Evolutionary conservation across 768 basidiomycete genomes (phyloP).

Genomic region (Albatrellus ellisii): DNA sequence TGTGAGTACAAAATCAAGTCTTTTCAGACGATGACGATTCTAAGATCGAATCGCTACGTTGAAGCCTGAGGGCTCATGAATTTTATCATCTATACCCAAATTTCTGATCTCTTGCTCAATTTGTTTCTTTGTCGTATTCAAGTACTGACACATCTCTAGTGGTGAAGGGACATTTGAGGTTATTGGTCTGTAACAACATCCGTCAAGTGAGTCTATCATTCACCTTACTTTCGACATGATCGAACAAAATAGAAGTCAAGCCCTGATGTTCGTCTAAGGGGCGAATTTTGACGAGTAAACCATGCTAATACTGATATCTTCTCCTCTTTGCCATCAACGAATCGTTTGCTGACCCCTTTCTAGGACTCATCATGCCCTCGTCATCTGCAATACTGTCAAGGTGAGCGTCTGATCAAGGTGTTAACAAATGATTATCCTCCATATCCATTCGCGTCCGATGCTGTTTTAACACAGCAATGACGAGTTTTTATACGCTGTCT

Average conservation of each 20-base stretch:
- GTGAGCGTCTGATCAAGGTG: neutral
- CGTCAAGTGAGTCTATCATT: constrained; percentile 15
- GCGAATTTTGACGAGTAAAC: constrained; percentile 57
- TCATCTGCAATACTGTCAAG: neutral
- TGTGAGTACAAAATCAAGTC: constrained; percentile 22
- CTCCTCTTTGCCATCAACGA: constrained; percentile 14
- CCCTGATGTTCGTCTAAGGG: constrained; percentile 71
- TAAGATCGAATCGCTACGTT: constrained; percentile 76
- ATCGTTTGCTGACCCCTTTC: constrained; percentile 33
- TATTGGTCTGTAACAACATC: neutral
- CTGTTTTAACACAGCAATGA: constrained; percentile 6
- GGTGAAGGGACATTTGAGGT: neutral
- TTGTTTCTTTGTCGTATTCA: constrained; percentile 7
- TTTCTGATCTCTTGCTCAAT: constrained; percentile 63
- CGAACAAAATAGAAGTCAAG: constrained; percentile 85
- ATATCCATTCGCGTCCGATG: neutral
- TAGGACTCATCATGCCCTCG: neutral
- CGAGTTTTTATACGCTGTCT: constrained; percentile 18
- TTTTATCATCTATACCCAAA: constrained; percentile 70
- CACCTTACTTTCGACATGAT: constrained; percentile 32
- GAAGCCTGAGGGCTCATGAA: constrained; percentile 65
- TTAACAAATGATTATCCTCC: neutral
- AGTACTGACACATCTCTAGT: constrained; percentile 11
- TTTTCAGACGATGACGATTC: constrained; percentile 41
- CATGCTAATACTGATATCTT: constrained; percentile 77